Conservation (phyloP, 1,284 basidiomycete species). For the Austroboletus rostrupii region DNA sequence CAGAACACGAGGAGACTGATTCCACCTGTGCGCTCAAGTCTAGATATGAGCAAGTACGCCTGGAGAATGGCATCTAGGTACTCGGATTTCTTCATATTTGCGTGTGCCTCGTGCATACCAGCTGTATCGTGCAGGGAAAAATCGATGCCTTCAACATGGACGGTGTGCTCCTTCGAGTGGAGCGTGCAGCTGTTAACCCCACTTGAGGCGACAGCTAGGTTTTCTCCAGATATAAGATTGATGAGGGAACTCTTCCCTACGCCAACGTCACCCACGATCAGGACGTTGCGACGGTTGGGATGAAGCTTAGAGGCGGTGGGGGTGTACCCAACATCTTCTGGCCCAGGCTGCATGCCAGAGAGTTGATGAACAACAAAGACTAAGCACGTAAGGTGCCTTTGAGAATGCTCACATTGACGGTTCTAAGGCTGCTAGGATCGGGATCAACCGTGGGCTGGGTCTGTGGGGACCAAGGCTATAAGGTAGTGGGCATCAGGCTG, state of each 20-base stretch:
- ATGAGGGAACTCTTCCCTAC: conserved; percentile 33
- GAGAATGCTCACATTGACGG: too few species aligned
- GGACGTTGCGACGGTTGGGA: conserved; percentile 21
- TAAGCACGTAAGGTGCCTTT: too few species aligned
- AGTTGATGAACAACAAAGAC: conserved; percentile 5
- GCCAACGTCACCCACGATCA: conserved; percentile 28
- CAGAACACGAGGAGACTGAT: conserved; percentile 38
- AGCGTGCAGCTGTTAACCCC: conserved; percentile 23
- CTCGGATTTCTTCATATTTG: conserved; percentile 18
- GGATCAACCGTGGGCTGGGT: too few species aligned
- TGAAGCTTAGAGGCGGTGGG: conserved; percentile 10
- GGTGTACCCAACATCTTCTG: conserved; percentile 14
- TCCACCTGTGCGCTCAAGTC: conserved; percentile 29
- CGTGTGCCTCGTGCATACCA: conserved; percentile 36
- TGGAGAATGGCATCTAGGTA: conserved; percentile 30
- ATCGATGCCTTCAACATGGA: conserved; percentile 11
- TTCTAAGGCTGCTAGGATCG: too few species aligned
- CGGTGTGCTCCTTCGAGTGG: conserved; percentile 14
- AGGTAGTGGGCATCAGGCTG: too few species aligned
- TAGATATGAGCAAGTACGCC: conserved; percentile 31
- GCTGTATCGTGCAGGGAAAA: conserved; percentile 37
- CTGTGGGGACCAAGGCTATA: too few species aligned
- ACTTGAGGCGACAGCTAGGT: conserved; percentile 20
- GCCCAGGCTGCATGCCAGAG: conserved; percentile 11
- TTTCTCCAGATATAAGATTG: conserved; percentile 26